Evolutionary conservation across 441 rosid species (phyloP), one percentile per base, ranked within the genome.

Genomic region (Cnidoscolus chayamansa): DNA sequence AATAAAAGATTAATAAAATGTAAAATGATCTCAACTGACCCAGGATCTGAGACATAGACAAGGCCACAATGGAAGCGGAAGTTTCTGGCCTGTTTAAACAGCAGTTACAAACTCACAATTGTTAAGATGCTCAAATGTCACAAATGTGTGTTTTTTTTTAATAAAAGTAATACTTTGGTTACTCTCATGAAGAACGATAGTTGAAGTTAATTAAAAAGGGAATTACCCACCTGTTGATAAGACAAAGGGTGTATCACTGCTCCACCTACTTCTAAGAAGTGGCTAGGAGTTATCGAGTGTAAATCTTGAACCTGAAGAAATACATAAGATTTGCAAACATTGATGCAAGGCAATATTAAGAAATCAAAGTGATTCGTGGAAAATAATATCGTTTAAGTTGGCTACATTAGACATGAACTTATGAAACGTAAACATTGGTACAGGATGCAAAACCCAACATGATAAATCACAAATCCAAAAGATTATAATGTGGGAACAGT

Each of bases 221-320:
- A 72, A 67, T 45, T 66, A 74, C 80, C 72, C 76, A 94, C 99
- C 93, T 94, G 99, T 82, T 96, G 98, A 78, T 93, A 93, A 72
- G 99, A 96, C 79, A 96, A 81, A 50, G 99, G 89, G 70, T 96
- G 99, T 72, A 96, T 91, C 67, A 93, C 93, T 67, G 89, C 96
- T 65, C 99, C 98, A 75, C 98, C 91, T 50, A 96, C 91, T 93
- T 96, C 98, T 76, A 96, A 83, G 84, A 96, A 96, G 74, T 86
- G 79, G 74, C 85, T 83, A 72, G 98, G 99, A 79, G 99, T 93
- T 72, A 96, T 88, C 5, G 83, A 84, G 82, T 96, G 99, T 73
- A 96, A 83, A 91, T 96, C 93, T 76, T 96, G 96, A 79, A 93
- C 97, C 99, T 96, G 84, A 85, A 79, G 69, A 73, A 54, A 64